phyloP scores from a whole-genome alignment of 2,329 filamentous ascomycete genomes.

The Hypoxylon sp. region DNA sequence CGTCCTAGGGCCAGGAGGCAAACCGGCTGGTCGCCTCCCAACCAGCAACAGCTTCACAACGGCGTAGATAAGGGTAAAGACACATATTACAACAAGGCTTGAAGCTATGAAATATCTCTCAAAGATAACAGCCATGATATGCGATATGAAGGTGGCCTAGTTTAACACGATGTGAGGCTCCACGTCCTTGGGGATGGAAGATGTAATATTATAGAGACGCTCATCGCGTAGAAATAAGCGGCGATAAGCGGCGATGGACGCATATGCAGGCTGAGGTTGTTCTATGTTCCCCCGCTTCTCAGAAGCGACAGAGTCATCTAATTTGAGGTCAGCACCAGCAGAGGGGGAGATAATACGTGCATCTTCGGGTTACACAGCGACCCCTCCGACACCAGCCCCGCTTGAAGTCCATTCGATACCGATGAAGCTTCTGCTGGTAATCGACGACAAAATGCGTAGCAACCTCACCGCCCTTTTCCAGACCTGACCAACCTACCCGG shows the following conservation, averaged over 20 bases:
- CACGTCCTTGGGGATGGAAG: neutral
- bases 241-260: neutral
- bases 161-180: neutral
- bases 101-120: neutral
- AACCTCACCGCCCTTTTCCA: neutral
- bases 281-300: neutral
- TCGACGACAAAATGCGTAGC: neutral
- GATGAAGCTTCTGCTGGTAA: neutral
- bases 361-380: neutral
- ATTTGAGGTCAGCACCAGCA: no score
- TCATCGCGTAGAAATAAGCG: neutral
- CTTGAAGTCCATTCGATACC: neutral
- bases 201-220: neutral
- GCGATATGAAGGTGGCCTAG: neutral
- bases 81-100: constrained; percentile 3
- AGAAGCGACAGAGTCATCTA: no score
- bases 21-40: neutral
- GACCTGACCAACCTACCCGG: neutral
- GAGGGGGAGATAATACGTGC: neutral
- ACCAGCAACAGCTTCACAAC: neutral
- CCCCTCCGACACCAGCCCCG: neutral
- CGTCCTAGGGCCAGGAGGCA: constrained; percentile 64
- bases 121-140: neutral
- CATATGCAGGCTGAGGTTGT: neutral
- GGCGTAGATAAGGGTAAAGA: neutral